Conservation (phyloP, 164 flowering plant genomes). For the Taxillus chinensis region DNA sequence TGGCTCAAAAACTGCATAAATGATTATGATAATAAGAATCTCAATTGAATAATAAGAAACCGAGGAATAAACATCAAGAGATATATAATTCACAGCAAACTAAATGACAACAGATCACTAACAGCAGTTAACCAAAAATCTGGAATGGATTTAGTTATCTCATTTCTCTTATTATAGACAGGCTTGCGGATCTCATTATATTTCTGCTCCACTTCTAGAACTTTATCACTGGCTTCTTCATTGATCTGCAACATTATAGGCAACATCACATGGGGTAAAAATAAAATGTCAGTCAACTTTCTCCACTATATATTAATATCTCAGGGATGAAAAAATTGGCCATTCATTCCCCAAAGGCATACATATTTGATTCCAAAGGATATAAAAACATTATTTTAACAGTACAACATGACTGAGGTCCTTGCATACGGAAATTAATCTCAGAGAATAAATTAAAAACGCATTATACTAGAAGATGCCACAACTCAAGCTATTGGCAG, state of each 20-base stretch:
- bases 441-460: background rate
- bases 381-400: background rate
- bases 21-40: background rate
- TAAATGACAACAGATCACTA: conserved; percentile 18
- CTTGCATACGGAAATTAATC: background rate
- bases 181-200: conserved; percentile 74
- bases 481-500: background rate
- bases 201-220: conserved; percentile 84
- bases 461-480: background rate
- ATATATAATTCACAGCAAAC: background rate
- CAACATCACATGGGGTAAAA: background rate
- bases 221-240: conserved; percentile 89
- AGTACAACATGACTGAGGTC: background rate
- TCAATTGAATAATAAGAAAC: background rate
- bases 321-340: background rate
- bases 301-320: background rate
- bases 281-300: background rate
- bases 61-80: background rate
- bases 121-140: conserved; percentile 98
- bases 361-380: background rate
- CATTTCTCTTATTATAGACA: conserved; percentile 64
- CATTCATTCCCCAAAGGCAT: background rate
- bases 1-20: conserved; percentile 75
- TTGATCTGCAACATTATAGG: conserved; percentile 37
- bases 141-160: conserved; percentile 69